Evolutionary conservation across 768 basidiomycete genomes (phyloP).

Genomic region (Rickenella mellea): DNA sequence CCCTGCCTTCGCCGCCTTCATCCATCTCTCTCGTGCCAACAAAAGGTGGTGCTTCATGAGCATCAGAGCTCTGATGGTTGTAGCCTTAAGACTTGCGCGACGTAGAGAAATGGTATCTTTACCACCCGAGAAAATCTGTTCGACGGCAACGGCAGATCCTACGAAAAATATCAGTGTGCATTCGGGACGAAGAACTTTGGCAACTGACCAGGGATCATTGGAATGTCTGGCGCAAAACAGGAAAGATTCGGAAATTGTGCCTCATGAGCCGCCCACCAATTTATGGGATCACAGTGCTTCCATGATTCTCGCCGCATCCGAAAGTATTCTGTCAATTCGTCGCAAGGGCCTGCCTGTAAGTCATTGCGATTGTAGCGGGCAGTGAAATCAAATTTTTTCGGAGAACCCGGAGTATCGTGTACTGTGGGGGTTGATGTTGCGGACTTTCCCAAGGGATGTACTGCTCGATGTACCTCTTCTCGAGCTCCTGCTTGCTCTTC

Average conservation of each 20-base stretch:
- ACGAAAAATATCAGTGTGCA: background rate
- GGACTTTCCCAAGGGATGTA: background rate
- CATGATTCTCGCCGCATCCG: constrained; percentile 7
- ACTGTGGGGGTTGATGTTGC: background rate
- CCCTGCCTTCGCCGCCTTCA: background rate
- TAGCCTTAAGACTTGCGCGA: constrained; percentile 19
- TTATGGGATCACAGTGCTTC: constrained; percentile 9
- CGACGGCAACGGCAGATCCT: constrained; percentile 27
- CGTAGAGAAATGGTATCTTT: constrained; percentile 23
- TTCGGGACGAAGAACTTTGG: background rate
- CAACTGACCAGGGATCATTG: constrained; percentile 14
- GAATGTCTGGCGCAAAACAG: constrained; percentile 11
- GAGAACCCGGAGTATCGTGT: background rate
- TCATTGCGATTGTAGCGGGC: background rate
- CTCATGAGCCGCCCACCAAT: constrained; percentile 13
- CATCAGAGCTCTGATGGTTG: constrained; percentile 22
- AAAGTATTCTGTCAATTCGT: constrained; percentile 12
- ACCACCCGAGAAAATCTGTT: constrained; percentile 23
- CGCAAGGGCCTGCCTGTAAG: background rate
- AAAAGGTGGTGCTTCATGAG: constrained; percentile 20
- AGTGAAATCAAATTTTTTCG: background rate
- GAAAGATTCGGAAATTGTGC: constrained; percentile 13
- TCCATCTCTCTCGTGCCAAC: too few species aligned
- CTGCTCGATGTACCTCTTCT: background rate
- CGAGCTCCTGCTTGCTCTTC: background rate